Evolutionary conservation across 202 grass and related monocot genomes (phyloP).

Genomic region (Hordeum pubiflorum): DNA sequence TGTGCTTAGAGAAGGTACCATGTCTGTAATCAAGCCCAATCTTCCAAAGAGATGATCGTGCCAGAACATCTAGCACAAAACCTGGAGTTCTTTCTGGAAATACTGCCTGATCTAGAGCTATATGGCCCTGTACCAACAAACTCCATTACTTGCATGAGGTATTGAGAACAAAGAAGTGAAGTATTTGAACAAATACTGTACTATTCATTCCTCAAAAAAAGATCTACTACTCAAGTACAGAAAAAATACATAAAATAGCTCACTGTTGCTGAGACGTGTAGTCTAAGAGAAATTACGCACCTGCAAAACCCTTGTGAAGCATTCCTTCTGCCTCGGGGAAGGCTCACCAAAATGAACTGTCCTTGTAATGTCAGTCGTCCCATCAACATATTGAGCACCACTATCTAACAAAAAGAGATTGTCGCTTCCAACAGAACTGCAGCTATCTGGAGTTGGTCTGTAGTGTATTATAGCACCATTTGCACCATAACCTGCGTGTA

Average conservation of each 20-base stretch:
- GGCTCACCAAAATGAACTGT: constrained; percentile 94
- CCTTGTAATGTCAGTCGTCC: constrained; percentile 95
- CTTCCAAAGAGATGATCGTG: constrained; percentile 94
- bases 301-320: constrained; percentile 96
- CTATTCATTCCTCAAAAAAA: not conserved
- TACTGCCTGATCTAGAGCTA: constrained; percentile 83
- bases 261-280: not conserved
- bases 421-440: constrained; percentile 59
- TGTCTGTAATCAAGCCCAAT: constrained; percentile 97
- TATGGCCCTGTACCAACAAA: constrained; percentile 65
- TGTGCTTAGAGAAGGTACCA: constrained; percentile 34
- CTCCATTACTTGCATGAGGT: not conserved
- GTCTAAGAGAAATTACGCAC: constrained; percentile 33
- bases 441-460: constrained; percentile 58
- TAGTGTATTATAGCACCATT: constrained; percentile 99
- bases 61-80: constrained; percentile 90
- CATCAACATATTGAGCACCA: constrained; percentile 93
- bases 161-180: not conserved
- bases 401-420: constrained; percentile 99
- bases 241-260: not conserved
- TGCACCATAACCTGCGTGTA: constrained; percentile 78
- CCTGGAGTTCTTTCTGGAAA: constrained; percentile 93
- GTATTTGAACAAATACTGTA: not conserved
- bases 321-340: constrained; percentile 70
- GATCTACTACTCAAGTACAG: not conserved